A percentile compares a stretch with the other conserved stretches of the same genome.
These are phyloP conservation scores for Prunus padus DNA, from an alignment of 306 rosid species.

Conservation along the genomic window DNA sequence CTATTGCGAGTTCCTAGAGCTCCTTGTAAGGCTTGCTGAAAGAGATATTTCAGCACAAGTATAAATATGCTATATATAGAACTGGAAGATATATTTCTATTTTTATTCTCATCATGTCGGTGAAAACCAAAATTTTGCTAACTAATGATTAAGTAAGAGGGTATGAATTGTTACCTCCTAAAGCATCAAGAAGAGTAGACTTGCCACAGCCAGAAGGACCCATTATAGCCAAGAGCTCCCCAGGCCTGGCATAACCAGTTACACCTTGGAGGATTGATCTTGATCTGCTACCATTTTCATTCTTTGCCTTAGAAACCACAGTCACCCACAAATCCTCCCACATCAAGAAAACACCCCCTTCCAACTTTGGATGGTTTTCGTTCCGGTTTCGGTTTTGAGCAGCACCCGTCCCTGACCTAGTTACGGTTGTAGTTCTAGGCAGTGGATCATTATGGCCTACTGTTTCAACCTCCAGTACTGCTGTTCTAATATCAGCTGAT, in stretches of 20 bases:
- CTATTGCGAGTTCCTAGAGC: too few species aligned
- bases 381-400: neutral
- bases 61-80: too few species aligned
- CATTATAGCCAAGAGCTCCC: slow-evolving; percentile 60
- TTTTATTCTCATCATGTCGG: too few species aligned
- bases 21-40: too few species aligned
- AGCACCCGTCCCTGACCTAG: too few species aligned
- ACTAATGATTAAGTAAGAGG: neutral
- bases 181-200: slow-evolving; percentile 72
- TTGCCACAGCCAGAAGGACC: slow-evolving; percentile 88
- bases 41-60: too few species aligned
- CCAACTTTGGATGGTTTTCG: neutral
- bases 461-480: too few species aligned
- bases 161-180: slow-evolving; percentile 42
- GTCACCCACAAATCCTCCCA: slow-evolving; percentile 59
- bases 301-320: slow-evolving; percentile 4
- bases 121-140: too few species aligned
- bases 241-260: slow-evolving; percentile 57
- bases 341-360: slow-evolving; percentile 39
- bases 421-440: too few species aligned
- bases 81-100: too few species aligned
- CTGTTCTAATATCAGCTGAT: too few species aligned
- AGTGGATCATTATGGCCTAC: too few species aligned
- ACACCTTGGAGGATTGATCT: slow-evolving; percentile 50
- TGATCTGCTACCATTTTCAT: slow-evolving; percentile 19